A percentile compares a stretch with the other conserved stretches of the same genome.
These are phyloP conservation scores for Craspedostauros australis DNA, from an alignment of 108 stramenopile genomes.

Conservation along the genomic window DNA sequence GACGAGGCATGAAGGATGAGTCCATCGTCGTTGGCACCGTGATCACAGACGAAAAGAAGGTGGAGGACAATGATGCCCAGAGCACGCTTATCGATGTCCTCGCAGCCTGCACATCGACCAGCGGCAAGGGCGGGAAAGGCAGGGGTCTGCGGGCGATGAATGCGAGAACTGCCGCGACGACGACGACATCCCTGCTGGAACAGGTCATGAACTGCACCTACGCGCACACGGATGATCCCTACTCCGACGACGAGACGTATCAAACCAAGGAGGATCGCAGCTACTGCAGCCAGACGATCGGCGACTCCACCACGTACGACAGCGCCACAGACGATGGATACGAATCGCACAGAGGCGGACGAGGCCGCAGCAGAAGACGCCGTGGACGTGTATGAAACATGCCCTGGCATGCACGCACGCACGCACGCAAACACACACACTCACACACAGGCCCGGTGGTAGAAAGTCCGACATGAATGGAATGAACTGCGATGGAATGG, in stretches of 20 bases:
- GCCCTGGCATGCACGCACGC: too few relatives aligned
- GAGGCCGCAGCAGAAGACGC: neutral
- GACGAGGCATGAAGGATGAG: neutral
- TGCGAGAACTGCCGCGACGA: neutral
- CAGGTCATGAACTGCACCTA: conserved; percentile 13
- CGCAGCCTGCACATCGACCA: neutral
- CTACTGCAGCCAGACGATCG: conserved; percentile 3
- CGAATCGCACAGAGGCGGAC: neutral
- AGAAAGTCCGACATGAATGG: too few relatives aligned
- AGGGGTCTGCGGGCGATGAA: neutral
- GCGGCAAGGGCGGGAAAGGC: neutral
- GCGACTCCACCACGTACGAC: conserved; percentile 1
- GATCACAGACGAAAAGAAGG: neutral
- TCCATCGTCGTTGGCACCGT: neutral
- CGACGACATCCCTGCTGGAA: conserved; percentile 10
- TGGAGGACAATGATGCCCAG: neutral
- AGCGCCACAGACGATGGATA: conserved; percentile 10
- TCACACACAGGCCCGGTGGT: too few relatives aligned
- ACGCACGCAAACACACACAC: too few relatives aligned
- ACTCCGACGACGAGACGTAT: conserved; percentile 7
- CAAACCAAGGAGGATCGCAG: conserved; percentile 2
- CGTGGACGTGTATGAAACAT: neutral
- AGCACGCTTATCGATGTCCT: neutral
- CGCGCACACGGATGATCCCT: conserved; percentile 3
- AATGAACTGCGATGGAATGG: too few relatives aligned